Base-by-base conservation (phyloP, 1,284 basidiomycete species). In the Melampsora larici-populina region DNA sequence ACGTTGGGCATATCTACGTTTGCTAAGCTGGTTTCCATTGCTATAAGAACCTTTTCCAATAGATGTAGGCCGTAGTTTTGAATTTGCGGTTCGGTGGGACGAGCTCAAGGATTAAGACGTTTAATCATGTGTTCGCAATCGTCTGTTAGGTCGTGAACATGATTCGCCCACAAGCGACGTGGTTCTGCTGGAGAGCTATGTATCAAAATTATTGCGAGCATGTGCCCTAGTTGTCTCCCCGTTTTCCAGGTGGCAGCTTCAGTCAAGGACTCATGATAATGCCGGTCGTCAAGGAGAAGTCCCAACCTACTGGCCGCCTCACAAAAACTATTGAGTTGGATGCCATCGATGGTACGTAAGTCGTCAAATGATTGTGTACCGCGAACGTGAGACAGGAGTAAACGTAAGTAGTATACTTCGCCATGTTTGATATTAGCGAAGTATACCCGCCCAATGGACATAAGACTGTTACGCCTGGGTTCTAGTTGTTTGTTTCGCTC, bases 241-340 rank as follows among this genome's bases (percentile, higher is more conserved):
- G 84, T 85, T 58, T 86, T 84, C 82, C 87, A 86, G 0, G 72
- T 68, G 29, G 81, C 65, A 13, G 87, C 87, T 77, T 88, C 87
- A 33, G 80, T 31, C 0, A 87, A 80, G 74, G 86, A 87, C 7
- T 79, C 78, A 0, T 81, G 33, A 86, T 86, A 87, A 79, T 87
- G 86, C 0, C 81, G 81, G n/a, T 71, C 70, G 26, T 36, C 17
- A 1, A 62, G 29, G 1, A 87, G 80, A 0, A 88, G 81, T 0
- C 87, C 87, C 1, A 80, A 76, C 9, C 84, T 85, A 58, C 85
- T 65, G 68, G 86, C 87, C 8, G 86, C 86, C 7, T 82, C 83
- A 33, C 82, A 79, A 70, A 83, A 86, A 0, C 84, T 84, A 3
- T 74, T 71, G 78, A 81, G 79, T 9, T 65, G 17, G 24, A 79